Evolutionary conservation across 2,329 filamentous ascomycete genomes (phyloP).

Genomic region (Lizonia empirigonia): DNA sequence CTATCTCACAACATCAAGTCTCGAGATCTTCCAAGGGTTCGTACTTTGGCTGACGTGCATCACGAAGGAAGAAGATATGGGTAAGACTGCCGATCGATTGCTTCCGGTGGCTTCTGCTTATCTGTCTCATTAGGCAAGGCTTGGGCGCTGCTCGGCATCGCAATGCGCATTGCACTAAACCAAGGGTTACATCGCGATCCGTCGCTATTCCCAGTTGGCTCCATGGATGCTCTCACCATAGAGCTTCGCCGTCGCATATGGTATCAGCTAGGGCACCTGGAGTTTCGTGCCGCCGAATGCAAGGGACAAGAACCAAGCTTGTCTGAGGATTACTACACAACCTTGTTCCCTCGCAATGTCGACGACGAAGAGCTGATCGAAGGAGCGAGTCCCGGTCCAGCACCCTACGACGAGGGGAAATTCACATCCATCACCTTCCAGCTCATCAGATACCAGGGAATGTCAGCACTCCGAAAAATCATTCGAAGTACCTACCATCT

Average conservation of each 20-base stretch:
- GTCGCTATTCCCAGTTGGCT: conserved; percentile 43
- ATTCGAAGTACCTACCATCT: conserved; percentile 47
- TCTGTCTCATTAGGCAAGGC: conserved; percentile 37
- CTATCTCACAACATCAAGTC: conserved; percentile 45
- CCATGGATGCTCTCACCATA: conserved; percentile 47
- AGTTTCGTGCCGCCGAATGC: conserved; percentile 47
- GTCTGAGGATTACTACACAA: conserved; percentile 47
- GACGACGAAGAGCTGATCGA: conserved; percentile 49
- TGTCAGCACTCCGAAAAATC: conserved; percentile 43
- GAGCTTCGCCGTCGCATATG: conserved; percentile 46
- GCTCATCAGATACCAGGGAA: conserved; percentile 43
- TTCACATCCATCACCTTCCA: conserved; percentile 47
- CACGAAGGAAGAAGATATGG: conserved; percentile 48
- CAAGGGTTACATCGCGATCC: conserved; percentile 49
- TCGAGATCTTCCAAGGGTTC: conserved; percentile 48
- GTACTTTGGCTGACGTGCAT: conserved; percentile 47
- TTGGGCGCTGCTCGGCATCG: conserved; percentile 47
- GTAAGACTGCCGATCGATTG: conserved; percentile 19
- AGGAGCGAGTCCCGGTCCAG: conserved; percentile 39
- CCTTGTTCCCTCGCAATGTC: conserved; percentile 45
- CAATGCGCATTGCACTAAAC: conserved; percentile 45
- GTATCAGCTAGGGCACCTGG: conserved; percentile 48
- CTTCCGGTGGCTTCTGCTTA: neutral
- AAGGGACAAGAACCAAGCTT: conserved; percentile 49
- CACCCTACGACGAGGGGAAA: conserved; percentile 39